A percentile compares a stretch with the other conserved stretches of the same genome.
Conservation (phyloP, 768 basidiomycete genomes). For the Krasilnikovozyma curviuscula region DNA sequence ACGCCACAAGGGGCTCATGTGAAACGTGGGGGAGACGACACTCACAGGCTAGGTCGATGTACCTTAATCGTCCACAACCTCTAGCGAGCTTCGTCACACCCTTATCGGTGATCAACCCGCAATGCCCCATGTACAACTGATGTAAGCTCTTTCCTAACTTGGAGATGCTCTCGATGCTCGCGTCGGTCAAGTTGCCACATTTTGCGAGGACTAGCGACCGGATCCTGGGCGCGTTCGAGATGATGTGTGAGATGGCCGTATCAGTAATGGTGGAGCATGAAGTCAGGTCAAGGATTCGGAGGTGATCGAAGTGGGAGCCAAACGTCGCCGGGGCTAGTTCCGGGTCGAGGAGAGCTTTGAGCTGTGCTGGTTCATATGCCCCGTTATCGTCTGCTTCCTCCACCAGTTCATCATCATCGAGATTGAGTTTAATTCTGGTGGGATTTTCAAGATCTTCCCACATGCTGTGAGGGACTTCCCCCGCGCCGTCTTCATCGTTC, state of each 20-base stretch:
- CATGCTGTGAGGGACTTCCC: too few relatives aligned
- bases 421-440: too few relatives aligned
- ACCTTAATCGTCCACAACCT: conserved; percentile 71
- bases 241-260: conserved; percentile 58
- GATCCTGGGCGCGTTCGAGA: conserved; percentile 60
- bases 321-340: conserved; percentile 7
- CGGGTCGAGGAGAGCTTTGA: conserved; percentile 1
- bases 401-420: not conserved
- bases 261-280: conserved; percentile 65
- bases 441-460: too few relatives aligned
- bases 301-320: conserved; percentile 67
- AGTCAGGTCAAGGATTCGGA: conserved; percentile 85
- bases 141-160: conserved; percentile 78
- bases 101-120: conserved; percentile 64
- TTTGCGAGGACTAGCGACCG: conserved; percentile 74
- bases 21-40: conserved; percentile 15
- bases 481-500: too few relatives aligned
- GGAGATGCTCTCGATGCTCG: conserved; percentile 62
- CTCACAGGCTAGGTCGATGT: conserved; percentile 90
- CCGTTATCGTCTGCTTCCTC: not conserved
- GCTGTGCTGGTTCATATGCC: too few relatives aligned
- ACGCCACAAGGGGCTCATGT: not conserved
- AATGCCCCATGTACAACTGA: conserved; percentile 88
- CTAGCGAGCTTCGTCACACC: conserved; percentile 67
- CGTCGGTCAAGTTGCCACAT: conserved; percentile 58